Conservation (phyloP, 1,284 basidiomycete species). For the Microstroma glucosiphilum region DNA sequence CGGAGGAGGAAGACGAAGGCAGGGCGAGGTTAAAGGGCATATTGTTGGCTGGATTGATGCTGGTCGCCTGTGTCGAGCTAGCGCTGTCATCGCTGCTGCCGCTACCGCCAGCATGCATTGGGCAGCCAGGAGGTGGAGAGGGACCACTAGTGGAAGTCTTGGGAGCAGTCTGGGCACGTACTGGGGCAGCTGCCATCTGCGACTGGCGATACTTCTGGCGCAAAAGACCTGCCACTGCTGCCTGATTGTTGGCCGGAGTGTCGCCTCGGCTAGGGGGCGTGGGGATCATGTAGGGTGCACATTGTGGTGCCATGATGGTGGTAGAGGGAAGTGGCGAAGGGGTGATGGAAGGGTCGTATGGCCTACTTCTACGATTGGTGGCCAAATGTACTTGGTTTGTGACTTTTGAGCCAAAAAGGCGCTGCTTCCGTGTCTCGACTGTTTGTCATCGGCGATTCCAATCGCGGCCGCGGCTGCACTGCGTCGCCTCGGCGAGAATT, state of each 20-base stretch:
- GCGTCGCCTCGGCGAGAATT: too few relatives aligned
- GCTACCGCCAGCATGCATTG: conserved; percentile 28
- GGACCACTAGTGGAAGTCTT: too few relatives aligned
- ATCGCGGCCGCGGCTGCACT: too few relatives aligned
- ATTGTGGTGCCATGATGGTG: background rate
- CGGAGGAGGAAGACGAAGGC: conserved; percentile 84
- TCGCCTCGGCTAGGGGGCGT: background rate
- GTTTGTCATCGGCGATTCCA: too few relatives aligned
- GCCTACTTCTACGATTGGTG: too few relatives aligned
- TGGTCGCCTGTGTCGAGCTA: conserved; percentile 19
- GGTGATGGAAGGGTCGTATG: too few relatives aligned
- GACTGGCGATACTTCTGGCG: conserved; percentile 1
- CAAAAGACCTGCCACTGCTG: background rate
- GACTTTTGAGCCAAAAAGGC: too few relatives aligned
- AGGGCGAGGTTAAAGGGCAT: conserved; percentile 65
- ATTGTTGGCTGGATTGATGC: conserved; percentile 73
- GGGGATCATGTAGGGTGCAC: background rate
- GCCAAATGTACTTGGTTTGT: too few relatives aligned
- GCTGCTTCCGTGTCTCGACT: too few relatives aligned
- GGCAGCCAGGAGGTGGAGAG: conserved; percentile 31
- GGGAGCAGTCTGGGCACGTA: background rate
- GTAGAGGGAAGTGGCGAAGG: background rate
- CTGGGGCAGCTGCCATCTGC: background rate
- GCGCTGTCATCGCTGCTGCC: conserved; percentile 1
- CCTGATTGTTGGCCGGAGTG: background rate